phyloP scores from a whole-genome alignment of 2,329 filamentous ascomycete species.

The Arthroderma sp. region DNA sequence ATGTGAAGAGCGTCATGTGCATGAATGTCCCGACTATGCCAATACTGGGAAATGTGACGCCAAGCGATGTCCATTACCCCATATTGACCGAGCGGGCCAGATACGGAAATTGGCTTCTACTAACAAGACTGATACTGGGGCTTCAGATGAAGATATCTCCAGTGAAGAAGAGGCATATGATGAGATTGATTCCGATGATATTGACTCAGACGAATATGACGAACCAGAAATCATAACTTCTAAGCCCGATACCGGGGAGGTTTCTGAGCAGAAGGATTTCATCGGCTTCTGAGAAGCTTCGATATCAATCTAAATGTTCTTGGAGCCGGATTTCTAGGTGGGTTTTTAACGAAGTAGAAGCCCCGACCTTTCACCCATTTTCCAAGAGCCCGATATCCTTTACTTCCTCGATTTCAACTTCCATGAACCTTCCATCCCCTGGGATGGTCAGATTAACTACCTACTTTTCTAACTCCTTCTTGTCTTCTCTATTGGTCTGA shows the following conservation, averaged over 20 bases:
- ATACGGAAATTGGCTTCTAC: constrained; percentile 45
- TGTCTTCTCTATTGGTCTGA: too few relatives aligned
- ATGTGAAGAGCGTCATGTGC: constrained; percentile 73
- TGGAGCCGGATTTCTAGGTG: too few relatives aligned
- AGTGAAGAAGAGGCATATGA: constrained; percentile 61
- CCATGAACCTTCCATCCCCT: too few relatives aligned
- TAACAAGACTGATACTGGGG: constrained; percentile 25
- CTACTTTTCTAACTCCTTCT: too few relatives aligned
- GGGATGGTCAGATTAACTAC: too few relatives aligned
- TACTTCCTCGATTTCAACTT: too few relatives aligned
- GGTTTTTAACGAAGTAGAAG: too few relatives aligned
- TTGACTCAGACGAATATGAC: constrained; percentile 54
- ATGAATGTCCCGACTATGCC: constrained; percentile 90
- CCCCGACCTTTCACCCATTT: too few relatives aligned
- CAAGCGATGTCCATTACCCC: constrained; percentile 69
- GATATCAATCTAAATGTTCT: not conserved
- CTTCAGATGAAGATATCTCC: constrained; percentile 53
- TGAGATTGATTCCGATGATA: constrained; percentile 57
- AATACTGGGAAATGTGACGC: constrained; percentile 74
- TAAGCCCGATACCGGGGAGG: constrained; percentile 30
- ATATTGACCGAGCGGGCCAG: constrained; percentile 77
- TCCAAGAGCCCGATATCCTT: too few relatives aligned
- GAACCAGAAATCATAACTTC: constrained; percentile 26
- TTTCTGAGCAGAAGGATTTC: constrained; percentile 42
- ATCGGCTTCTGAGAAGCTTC: constrained; percentile 30